Evolutionary conservation across 805 yeast genomes (phyloP).

Genomic region (Metschnikowia lochheadii): DNA sequence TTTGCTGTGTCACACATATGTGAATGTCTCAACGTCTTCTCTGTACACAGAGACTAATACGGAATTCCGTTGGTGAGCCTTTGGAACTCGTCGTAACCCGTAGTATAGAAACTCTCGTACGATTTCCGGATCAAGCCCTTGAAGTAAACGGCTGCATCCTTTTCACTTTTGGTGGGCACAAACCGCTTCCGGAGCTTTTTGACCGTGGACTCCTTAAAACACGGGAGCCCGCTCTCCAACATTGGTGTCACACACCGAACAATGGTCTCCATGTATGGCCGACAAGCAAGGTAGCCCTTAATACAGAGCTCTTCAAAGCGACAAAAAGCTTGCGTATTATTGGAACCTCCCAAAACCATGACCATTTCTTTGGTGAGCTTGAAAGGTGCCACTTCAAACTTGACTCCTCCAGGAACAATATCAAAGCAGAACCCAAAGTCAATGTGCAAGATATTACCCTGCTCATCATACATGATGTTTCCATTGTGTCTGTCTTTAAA

Average conservation of each 20-base stretch:
- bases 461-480: constrained; percentile 91
- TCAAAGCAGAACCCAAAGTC: constrained; percentile 99
- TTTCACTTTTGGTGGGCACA: constrained; percentile 74
- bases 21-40: too few relatives aligned
- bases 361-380: constrained; percentile 96
- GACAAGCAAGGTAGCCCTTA: constrained; percentile 81
- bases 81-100: constrained; percentile 97
- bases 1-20: too few relatives aligned
- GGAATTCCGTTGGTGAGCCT: constrained; percentile 96
- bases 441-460: constrained; percentile 92
- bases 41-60: constrained; percentile 41
- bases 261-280: constrained; percentile 84
- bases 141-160: constrained; percentile 79
- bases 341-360: constrained; percentile 88
- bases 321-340: constrained; percentile 76
- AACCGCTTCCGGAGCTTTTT: constrained; percentile 73
- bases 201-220: constrained; percentile 87
- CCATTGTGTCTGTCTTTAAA: constrained; percentile 98
- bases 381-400: constrained; percentile 97
- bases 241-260: constrained; percentile 84
- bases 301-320: constrained; percentile 96
- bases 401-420: constrained; percentile 98
- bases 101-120: constrained; percentile 83
- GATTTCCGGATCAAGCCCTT: constrained; percentile 72
- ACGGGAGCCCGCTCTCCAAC: constrained; percentile 93